Evolutionary conservation across 2,329 filamentous ascomycete genomes (phyloP).

Genomic region (Sporothrix dimorphospora): DNA sequence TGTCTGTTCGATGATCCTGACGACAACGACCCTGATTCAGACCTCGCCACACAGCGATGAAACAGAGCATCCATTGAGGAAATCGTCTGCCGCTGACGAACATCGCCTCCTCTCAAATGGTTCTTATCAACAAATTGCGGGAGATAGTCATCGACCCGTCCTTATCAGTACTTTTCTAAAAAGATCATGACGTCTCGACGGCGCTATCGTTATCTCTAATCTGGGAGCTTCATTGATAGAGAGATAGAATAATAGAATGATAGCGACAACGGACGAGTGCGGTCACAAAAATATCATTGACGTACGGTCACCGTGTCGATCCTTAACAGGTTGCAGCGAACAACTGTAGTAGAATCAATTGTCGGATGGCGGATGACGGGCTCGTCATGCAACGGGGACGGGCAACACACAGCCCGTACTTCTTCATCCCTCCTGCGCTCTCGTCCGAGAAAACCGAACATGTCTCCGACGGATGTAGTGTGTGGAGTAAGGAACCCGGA

Average conservation of each 20-base stretch:
- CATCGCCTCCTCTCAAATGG: background rate
- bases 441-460: background rate
- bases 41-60: background rate
- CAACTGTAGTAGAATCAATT: background rate
- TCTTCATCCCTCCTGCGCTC: background rate
- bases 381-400: background rate
- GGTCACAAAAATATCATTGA: background rate
- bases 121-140: background rate
- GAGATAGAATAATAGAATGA: background rate
- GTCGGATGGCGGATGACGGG: background rate
- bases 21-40: constrained; percentile 1
- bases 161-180: background rate
- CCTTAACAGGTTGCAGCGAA: too few species aligned
- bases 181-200: background rate
- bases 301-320: background rate
- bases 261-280: background rate
- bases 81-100: background rate
- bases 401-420: background rate
- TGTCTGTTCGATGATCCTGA: background rate
- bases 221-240: background rate
- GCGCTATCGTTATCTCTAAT: background rate
- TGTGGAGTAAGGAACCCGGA: background rate
- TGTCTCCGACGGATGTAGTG: background rate
- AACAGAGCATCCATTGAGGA: background rate
- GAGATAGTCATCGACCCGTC: too few species aligned